These are phyloP conservation scores for Heimioporus sp. DNA, from an alignment of 768 basidiomycete genomes.

Conservation along the genomic window DNA sequence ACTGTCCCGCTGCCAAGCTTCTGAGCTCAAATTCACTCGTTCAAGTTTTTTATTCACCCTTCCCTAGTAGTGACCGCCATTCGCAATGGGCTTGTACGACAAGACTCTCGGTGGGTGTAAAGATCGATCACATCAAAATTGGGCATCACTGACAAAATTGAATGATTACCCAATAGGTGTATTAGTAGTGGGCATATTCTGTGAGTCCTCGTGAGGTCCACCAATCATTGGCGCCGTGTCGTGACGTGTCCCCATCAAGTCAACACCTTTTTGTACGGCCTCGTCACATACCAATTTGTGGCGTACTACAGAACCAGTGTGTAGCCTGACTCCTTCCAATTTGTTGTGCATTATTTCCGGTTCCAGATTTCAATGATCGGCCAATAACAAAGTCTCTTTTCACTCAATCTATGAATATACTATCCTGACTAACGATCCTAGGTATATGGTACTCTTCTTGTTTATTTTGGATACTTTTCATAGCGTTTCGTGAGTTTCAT, in stretches of 20 bases:
- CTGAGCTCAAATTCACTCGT: too few relatives aligned
- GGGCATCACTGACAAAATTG: too few relatives aligned
- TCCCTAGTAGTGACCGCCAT: too few relatives aligned
- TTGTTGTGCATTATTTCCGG: neutral
- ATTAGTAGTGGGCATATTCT: constrained; percentile 13
- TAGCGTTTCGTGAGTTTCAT: constrained; percentile 12
- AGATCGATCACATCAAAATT: too few relatives aligned
- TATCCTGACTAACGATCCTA: neutral
- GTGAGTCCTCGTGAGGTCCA: neutral
- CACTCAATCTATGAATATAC: neutral
- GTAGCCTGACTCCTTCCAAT: neutral
- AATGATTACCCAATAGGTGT: constrained; percentile 3
- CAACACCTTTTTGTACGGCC: constrained; percentile 36
- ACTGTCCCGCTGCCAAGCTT: too few relatives aligned
- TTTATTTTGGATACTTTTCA: constrained; percentile 21
- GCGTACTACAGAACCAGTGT: constrained; percentile 31
- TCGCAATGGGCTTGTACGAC: too few relatives aligned
- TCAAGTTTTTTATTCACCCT: too few relatives aligned
- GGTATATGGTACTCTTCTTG: constrained; percentile 16
- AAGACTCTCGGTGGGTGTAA: too few relatives aligned
- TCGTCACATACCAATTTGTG: constrained; percentile 43
- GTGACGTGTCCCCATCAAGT: constrained; percentile 5
- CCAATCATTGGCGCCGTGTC: neutral
- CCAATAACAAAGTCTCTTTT: constrained; percentile 2
- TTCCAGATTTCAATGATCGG: constrained; percentile 16